Evolutionary conservation across 768 basidiomycete species (phyloP).

Genomic region (Lyophyllum decastes): DNA sequence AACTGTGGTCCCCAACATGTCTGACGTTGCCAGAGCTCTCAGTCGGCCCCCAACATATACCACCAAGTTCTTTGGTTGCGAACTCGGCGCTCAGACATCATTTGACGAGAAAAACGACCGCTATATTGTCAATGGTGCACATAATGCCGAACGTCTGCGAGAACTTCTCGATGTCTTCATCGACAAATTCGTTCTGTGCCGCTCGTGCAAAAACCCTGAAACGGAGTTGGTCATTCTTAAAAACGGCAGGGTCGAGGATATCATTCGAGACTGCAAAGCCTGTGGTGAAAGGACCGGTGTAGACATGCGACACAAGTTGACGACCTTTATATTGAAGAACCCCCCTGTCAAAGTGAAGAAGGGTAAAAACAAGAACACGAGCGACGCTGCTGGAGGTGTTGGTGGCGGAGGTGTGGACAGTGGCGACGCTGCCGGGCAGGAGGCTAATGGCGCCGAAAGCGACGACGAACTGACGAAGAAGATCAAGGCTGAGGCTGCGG

Average conservation of each 20-base stretch:
- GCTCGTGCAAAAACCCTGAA: slow-evolving; percentile 98
- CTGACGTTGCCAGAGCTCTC: slow-evolving; percentile 93
- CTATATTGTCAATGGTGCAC: slow-evolving; percentile 98
- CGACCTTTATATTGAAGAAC: slow-evolving; percentile 96
- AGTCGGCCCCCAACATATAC: slow-evolving; percentile 94
- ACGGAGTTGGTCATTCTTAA: slow-evolving; percentile 94
- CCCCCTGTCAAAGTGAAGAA: slow-evolving; percentile 90
- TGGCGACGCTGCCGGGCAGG: slow-evolving; percentile 42
- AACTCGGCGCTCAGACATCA: slow-evolving; percentile 96
- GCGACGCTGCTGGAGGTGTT: slow-evolving; percentile 25
- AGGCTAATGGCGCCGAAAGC: slow-evolving; percentile 65
- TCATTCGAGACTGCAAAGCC: slow-evolving; percentile 97
- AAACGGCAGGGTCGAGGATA: slow-evolving; percentile 75
- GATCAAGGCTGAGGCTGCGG: slow-evolving; percentile 88
- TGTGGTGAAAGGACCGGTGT: slow-evolving; percentile 91
- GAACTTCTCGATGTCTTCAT: slow-evolving; percentile 97
- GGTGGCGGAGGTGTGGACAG: slow-evolving; percentile 32
- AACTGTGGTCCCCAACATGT: slow-evolving; percentile 98
- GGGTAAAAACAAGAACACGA: slow-evolving; percentile 56
- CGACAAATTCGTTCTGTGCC: slow-evolving; percentile 97
- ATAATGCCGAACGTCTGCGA: slow-evolving; percentile 86
- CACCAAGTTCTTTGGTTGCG: slow-evolving; percentile 99
- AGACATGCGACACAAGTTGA: slow-evolving; percentile 97
- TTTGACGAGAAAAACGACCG: slow-evolving; percentile 96
- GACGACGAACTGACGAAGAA: slow-evolving; percentile 89